Conservation (phyloP, 1,284 basidiomycete species). For the Marasmius tenuissimus region DNA sequence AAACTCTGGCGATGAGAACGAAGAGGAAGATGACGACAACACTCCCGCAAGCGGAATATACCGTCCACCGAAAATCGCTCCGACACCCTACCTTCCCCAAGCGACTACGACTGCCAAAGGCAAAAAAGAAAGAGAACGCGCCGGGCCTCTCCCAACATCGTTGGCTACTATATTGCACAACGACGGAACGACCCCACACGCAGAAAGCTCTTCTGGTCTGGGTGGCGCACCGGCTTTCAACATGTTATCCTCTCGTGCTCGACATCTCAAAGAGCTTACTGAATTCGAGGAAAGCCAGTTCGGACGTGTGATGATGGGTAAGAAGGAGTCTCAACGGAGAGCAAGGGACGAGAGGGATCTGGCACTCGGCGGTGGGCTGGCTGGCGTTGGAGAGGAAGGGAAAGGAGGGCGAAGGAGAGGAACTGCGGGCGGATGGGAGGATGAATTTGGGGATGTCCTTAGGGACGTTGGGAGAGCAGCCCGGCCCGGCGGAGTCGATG, state of each 20-base stretch:
- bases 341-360: conserved; percentile 88
- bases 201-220: conserved; percentile 81
- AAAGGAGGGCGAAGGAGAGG: conserved; percentile 51
- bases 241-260: conserved; percentile 60
- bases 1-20: conserved; percentile 15
- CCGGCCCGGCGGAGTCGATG: conserved; percentile 53
- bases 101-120: conserved; percentile 44
- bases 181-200: conserved; percentile 62
- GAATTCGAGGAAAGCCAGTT: conserved; percentile 98
- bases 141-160: conserved; percentile 72
- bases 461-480: conserved; percentile 49
- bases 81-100: conserved; percentile 84
- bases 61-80: conserved; percentile 89
- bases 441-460: conserved; percentile 83
- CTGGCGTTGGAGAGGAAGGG: conserved; percentile 28
- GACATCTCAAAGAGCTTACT: conserved; percentile 79
- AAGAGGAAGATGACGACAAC: conserved; percentile 31
- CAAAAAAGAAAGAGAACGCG: conserved; percentile 42
- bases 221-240: conserved; percentile 58
- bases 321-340: conserved; percentile 83
- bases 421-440: conserved; percentile 76
- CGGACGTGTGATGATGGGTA: conserved; percentile 88
- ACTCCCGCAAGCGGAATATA: conserved; percentile 66
- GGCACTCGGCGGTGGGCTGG: conserved; percentile 76
- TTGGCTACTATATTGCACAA: conserved; percentile 69